Conservation (phyloP, 305 asterid species). For the Ilex paraguariensis region DNA sequence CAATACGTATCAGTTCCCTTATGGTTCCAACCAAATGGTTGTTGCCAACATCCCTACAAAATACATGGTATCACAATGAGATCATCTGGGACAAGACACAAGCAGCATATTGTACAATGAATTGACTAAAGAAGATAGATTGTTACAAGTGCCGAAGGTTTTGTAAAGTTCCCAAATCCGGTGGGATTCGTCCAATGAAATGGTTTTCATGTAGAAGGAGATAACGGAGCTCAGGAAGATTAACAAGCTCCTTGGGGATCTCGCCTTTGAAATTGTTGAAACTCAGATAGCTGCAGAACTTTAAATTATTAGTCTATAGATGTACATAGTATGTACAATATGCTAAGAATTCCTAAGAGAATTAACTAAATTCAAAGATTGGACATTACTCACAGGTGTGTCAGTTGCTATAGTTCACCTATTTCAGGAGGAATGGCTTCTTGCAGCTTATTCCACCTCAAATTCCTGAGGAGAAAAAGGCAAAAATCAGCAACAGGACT, state of each 20-base stretch:
- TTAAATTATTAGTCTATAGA: background rate
- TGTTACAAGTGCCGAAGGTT: constrained; percentile 86
- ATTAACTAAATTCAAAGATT: constrained; percentile 10
- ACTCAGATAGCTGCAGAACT: constrained; percentile 77
- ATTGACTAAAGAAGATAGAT: constrained; percentile 1
- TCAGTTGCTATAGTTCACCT: constrained; percentile 87
- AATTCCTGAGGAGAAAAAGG: constrained; percentile 43
- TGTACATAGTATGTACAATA: background rate
- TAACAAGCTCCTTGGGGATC: constrained; percentile 90
- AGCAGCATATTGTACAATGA: background rate
- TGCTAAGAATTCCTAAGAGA: constrained; percentile 7
- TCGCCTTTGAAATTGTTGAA: constrained; percentile 94
- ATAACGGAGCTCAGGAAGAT: constrained; percentile 94
- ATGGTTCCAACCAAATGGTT: constrained; percentile 92
- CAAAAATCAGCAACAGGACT: constrained; percentile 11
- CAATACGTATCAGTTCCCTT: constrained; percentile 86
- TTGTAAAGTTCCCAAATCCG: constrained; percentile 83
- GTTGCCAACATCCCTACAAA: constrained; percentile 81
- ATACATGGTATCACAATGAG: constrained; percentile 16
- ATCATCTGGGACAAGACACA: constrained; percentile 10
- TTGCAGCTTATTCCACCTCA: constrained; percentile 99
- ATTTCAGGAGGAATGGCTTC: constrained; percentile 95
- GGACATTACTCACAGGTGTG: constrained; percentile 77
- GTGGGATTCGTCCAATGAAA: constrained; percentile 76
- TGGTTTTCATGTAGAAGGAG: constrained; percentile 96